These are phyloP conservation scores for Hypoxylon sp. DNA, from an alignment of 2,329 filamentous ascomycete genomes.

Conservation along the genomic window DNA sequence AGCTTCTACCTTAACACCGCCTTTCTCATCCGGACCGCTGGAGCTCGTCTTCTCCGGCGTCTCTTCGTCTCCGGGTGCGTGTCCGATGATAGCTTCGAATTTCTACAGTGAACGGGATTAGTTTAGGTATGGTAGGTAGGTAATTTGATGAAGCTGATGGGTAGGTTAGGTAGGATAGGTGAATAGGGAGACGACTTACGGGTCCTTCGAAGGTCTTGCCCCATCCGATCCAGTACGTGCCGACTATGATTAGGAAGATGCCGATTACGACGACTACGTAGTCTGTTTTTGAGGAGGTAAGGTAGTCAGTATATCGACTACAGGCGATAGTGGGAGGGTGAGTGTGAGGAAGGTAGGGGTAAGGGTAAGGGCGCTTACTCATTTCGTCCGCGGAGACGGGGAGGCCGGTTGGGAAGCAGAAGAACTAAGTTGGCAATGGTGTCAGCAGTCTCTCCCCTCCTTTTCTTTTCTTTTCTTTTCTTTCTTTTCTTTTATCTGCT, in stretches of 20 bases:
- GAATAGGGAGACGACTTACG: constrained; percentile 40
- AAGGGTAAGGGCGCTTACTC: constrained; percentile 44
- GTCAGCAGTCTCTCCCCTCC: constrained; percentile 9
- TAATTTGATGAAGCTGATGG: no score
- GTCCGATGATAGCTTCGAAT: constrained; percentile 49
- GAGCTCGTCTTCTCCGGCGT: constrained; percentile 27
- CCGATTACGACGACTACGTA: constrained; percentile 56
- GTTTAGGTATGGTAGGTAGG: constrained; percentile 19
- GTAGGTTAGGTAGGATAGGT: not conserved
- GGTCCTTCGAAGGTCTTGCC: constrained; percentile 51
- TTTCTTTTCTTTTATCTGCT: no score
- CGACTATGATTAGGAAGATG: constrained; percentile 51
- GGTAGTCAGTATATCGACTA: constrained; percentile 4
- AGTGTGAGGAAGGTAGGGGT: no score
- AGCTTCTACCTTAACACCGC: not conserved
- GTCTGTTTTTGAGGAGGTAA: constrained; percentile 49
- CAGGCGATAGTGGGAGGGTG: not conserved
- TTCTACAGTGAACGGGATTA: no score
- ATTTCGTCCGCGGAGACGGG: constrained; percentile 51
- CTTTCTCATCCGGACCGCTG: constrained; percentile 38
- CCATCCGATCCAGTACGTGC: constrained; percentile 47
- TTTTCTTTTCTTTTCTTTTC: not conserved
- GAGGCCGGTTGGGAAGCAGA: constrained; percentile 51
- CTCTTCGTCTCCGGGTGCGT: constrained; percentile 40
- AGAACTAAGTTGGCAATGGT: constrained; percentile 46